Conservation (phyloP, 179 eudicot species). For the Amaranthus tricolor region DNA sequence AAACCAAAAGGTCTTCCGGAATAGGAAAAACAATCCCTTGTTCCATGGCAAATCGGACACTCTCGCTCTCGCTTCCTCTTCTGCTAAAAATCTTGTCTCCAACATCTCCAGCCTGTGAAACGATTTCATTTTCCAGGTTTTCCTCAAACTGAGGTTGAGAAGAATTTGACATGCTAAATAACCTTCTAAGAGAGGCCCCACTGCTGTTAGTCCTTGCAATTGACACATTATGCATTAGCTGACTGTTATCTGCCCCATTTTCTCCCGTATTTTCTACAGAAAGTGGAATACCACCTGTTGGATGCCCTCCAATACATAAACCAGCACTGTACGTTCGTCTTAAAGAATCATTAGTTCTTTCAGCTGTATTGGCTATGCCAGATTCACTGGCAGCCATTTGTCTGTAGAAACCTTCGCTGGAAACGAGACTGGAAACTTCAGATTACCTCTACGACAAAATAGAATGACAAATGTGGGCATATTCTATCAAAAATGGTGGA, state of each 20-base stretch:
- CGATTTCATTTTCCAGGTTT: conserved; percentile 28
- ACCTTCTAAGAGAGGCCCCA: conserved; percentile 27
- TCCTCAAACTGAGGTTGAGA: conserved; percentile 19
- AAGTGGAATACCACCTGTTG: background rate
- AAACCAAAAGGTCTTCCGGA: conserved; percentile 18
- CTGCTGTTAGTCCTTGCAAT: conserved; percentile 20
- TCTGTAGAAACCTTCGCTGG: conserved; percentile 9
- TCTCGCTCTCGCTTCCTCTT: conserved; percentile 27
- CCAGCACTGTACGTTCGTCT: conserved; percentile 27
- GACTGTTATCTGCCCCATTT: conserved; percentile 16
- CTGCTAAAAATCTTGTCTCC: conserved; percentile 34
- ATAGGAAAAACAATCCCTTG: conserved; percentile 28
- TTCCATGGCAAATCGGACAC: conserved; percentile 17
- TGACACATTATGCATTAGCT: background rate
- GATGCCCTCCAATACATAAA: conserved; percentile 15
- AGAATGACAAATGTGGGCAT: background rate
- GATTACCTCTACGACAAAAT: background rate
- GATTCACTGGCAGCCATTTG: conserved; percentile 17
- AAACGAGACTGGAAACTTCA: background rate
- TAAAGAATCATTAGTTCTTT: conserved; percentile 31
- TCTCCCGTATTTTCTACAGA: conserved; percentile 13
- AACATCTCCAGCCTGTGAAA: conserved; percentile 34
- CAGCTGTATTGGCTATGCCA: conserved; percentile 31
- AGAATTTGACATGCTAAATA: conserved; percentile 22
- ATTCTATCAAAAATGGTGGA: background rate